Evolutionary conservation across 495 filamentous ascomycete genomes (phyloP).

Genomic region (Penicillium atrosanguineum): DNA sequence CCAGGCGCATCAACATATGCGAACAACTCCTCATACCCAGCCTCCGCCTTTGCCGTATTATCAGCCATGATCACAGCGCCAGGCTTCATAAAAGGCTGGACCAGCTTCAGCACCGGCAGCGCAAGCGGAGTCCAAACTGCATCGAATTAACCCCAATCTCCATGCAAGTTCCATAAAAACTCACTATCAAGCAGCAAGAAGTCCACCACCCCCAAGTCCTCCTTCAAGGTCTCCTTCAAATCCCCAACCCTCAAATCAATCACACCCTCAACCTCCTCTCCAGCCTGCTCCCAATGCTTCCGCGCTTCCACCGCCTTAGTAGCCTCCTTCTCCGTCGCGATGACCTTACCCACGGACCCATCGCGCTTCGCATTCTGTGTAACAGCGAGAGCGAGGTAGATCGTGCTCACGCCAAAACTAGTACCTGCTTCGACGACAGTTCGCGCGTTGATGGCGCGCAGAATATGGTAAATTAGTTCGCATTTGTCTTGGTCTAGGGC

Average conservation of each 20-base stretch:
- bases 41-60: slow-evolving; percentile 38
- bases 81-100: slow-evolving; percentile 41
- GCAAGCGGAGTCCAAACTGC: slow-evolving; percentile 54
- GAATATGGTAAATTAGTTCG: slow-evolving; percentile 51
- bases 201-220: slow-evolving; percentile 46
- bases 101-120: slow-evolving; percentile 46
- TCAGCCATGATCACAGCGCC: slow-evolving; percentile 53
- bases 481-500: slow-evolving; percentile 56
- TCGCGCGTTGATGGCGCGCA: slow-evolving; percentile 33
- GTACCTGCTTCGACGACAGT: slow-evolving; percentile 58
- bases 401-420: slow-evolving; percentile 58
- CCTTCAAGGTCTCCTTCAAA: slow-evolving; percentile 48
- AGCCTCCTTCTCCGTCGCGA: slow-evolving; percentile 56
- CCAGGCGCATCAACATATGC: slow-evolving; percentile 24
- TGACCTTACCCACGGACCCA: slow-evolving; percentile 35
- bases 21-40: slow-evolving; percentile 34
- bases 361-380: slow-evolving; percentile 24
- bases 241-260: slow-evolving; percentile 11
- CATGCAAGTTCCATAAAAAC: not conserved
- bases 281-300: slow-evolving; percentile 48
- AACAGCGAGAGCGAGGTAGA: slow-evolving; percentile 57
- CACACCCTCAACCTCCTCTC: slow-evolving; percentile 28
- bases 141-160: not conserved
- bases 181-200: slow-evolving; percentile 58
- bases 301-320: slow-evolving; percentile 46